A percentile compares a stretch with the other conserved stretches of the same genome.
Evolutionary conservation across 2,329 filamentous ascomycete species (phyloP).

Genomic region (Rhynchosporium secalis): DNA sequence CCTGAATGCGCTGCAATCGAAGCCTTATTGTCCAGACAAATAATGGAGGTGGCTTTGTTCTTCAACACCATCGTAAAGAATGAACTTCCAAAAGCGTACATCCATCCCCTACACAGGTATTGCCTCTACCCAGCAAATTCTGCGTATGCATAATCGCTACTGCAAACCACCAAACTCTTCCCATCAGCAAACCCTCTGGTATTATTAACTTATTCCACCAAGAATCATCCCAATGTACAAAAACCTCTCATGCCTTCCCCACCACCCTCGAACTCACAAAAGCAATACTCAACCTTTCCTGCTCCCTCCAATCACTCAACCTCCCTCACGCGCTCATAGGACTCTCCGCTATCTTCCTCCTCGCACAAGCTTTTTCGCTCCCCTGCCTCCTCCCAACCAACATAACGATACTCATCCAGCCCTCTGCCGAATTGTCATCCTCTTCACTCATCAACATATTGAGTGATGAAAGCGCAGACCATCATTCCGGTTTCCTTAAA

Average conservation of each 20-base stretch:
- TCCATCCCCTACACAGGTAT: no score
- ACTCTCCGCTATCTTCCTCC: conserved; percentile 3
- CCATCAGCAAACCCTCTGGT: no score
- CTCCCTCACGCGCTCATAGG: conserved; percentile 6
- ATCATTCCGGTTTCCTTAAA: not conserved
- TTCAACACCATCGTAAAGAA: conserved; percentile 2
- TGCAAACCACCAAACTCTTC: not conserved
- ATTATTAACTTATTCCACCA: no score
- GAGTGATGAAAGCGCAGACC: no score
- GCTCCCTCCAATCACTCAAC: not conserved
- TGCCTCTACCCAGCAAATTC: not conserved
- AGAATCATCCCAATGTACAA: not conserved
- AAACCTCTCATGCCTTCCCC: not conserved
- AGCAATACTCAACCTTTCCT: conserved; percentile 6
- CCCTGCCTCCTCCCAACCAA: not conserved
- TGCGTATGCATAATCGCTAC: not conserved
- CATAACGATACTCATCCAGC: conserved; percentile 16
- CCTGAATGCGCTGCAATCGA: not conserved
- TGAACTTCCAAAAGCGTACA: not conserved
- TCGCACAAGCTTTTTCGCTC: not conserved
- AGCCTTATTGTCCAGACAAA: no score
- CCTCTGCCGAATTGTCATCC: not conserved
- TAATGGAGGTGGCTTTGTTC: conserved; percentile 3
- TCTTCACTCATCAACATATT: not conserved
- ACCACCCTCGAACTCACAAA: conserved; percentile 5